Conservation (phyloP, 768 basidiomycete genomes). For the Hypsizygus marmoreus region DNA sequence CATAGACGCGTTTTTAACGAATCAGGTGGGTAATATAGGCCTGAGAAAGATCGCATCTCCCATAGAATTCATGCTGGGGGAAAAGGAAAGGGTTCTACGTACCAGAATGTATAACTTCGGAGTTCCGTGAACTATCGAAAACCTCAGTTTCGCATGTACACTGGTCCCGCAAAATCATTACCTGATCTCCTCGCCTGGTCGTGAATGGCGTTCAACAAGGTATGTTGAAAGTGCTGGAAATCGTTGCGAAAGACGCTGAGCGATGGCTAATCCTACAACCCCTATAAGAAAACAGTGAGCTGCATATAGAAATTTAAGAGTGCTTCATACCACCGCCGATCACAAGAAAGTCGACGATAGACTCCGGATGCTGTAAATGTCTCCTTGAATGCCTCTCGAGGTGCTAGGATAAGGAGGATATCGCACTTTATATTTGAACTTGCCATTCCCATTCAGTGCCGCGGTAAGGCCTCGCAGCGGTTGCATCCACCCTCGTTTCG, state of each 20-base stretch:
- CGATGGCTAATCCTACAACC: conserved; percentile 84
- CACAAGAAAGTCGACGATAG: conserved; percentile 78
- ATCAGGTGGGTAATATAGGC: conserved; percentile 79
- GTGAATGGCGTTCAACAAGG: conserved; percentile 76
- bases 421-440: conserved; percentile 62
- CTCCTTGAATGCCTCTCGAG: background rate
- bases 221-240: conserved; percentile 73
- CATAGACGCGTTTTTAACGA: conserved; percentile 89
- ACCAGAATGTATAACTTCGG: conserved; percentile 94
- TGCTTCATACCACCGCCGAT: conserved; percentile 75
- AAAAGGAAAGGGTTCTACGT: conserved; percentile 8
- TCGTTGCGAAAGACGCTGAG: conserved; percentile 65
- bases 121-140: conserved; percentile 77
- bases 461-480: conserved; percentile 52
- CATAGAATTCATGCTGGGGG: background rate
- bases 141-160: background rate
- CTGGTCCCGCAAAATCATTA: conserved; percentile 21
- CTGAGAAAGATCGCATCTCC: conserved; percentile 43
- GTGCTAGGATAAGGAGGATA: conserved; percentile 1
- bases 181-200: conserved; percentile 88
- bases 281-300: conserved; percentile 40
- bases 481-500: too few species aligned
- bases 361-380: conserved; percentile 58
- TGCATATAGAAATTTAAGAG: background rate
- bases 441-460: conserved; percentile 61